These are phyloP conservation scores for Rhynchospora tenuis DNA, from an alignment of 176 grass and related monocot genomes.

Conservation along the genomic window DNA sequence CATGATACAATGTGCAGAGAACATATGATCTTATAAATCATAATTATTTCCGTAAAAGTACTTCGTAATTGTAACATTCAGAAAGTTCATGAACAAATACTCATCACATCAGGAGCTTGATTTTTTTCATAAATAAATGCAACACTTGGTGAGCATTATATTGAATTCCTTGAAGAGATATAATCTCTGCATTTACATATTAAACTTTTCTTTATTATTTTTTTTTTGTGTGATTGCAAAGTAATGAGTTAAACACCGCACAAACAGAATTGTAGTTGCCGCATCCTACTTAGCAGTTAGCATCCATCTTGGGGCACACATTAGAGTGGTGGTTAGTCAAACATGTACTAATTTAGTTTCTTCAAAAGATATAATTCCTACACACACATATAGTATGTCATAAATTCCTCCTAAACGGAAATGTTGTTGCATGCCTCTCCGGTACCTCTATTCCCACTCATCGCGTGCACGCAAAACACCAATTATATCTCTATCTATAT, in stretches of 20 bases:
- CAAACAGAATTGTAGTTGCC: too few species aligned
- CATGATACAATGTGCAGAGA: not conserved
- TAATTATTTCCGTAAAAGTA: not conserved
- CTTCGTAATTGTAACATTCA: not conserved
- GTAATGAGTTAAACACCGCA: not conserved
- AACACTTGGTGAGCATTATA: too few species aligned
- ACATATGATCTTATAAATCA: not conserved
- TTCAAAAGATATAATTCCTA: not conserved
- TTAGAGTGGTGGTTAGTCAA: not conserved
- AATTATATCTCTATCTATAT: not conserved
- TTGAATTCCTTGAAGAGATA: too few species aligned
- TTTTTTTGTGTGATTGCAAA: not conserved
- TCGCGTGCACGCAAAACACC: not conserved
- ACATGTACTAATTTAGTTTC: not conserved
- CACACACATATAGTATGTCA: not conserved
- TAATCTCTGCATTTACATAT: too few species aligned
- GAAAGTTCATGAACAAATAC: not conserved
- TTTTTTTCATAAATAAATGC: too few species aligned
- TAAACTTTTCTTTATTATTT: not conserved
- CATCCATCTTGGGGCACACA: not conserved
- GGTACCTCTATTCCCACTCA: not conserved
- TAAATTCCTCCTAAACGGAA: not conserved
- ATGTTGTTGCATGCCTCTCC: not conserved
- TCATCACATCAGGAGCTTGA: too few species aligned
- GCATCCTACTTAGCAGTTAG: not conserved